Evolutionary conservation across 2,329 filamentous ascomycete species (phyloP).

Genomic region (Talaromyces piceae): DNA sequence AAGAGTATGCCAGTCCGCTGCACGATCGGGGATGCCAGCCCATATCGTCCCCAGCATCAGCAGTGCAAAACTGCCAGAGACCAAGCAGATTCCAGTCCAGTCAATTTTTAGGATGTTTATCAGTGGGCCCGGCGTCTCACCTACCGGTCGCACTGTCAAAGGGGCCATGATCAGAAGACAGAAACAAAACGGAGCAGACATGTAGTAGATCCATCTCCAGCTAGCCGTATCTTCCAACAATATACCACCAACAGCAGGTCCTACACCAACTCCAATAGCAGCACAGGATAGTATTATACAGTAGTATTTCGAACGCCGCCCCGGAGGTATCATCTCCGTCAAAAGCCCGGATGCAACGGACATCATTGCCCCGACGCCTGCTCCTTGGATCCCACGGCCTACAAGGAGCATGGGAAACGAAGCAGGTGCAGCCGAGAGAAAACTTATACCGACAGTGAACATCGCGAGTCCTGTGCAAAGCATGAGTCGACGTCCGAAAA

Average conservation of each 20-base stretch:
- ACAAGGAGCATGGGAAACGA: slow-evolving; percentile 6
- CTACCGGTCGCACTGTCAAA: slow-evolving; percentile 4
- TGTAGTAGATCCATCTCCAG: slow-evolving; percentile 12
- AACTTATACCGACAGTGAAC: slow-evolving; percentile 5
- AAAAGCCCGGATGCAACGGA: slow-evolving; percentile 3
- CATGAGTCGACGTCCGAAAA: slow-evolving; percentile 1
- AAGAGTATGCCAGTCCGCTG: not conserved
- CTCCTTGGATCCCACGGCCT: slow-evolving; percentile 7
- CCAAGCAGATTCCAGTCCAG: slow-evolving; percentile 9
- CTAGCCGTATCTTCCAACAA: not conserved
- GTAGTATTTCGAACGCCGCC: slow-evolving; percentile 3
- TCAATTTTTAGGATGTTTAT: slow-evolving; percentile 5
- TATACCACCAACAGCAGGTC: not conserved
- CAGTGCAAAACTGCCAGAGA: slow-evolving; percentile 3
- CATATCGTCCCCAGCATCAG: slow-evolving; percentile 5
- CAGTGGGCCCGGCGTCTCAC: slow-evolving; percentile 1
- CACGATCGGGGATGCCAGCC: not conserved
- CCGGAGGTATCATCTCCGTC: slow-evolving; percentile 3
- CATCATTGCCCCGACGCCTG: slow-evolving; percentile 3
- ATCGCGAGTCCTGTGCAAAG: slow-evolving; percentile 4
- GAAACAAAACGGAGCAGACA: slow-evolving; percentile 6
- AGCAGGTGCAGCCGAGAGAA: slow-evolving; percentile 1
- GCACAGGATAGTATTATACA: slow-evolving; percentile 1
- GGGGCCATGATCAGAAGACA: not conserved
- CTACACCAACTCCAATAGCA: slow-evolving; percentile 3